Percentiles rank a stretch among this genome's conserved stretches.
Conservation (phyloP, 2,329 filamentous ascomycete genomes). For the Cyanodermella asteris region DNA sequence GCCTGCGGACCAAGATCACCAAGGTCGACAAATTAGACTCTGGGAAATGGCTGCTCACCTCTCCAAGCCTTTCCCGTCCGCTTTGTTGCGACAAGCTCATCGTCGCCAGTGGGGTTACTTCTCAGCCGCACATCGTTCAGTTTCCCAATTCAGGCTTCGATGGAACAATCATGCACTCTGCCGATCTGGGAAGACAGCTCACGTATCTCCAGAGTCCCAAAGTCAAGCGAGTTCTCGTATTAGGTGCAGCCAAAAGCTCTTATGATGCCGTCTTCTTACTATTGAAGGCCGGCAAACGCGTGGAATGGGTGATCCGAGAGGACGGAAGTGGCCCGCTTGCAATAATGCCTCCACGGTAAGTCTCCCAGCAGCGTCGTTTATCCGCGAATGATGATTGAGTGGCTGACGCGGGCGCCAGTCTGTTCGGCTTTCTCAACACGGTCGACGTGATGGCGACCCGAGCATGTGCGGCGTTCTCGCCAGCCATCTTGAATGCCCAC, state of each 20-base stretch:
- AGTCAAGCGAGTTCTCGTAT: constrained; percentile 10
- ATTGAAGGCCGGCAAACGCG: constrained; percentile 12
- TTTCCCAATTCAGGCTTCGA: constrained; percentile 8
- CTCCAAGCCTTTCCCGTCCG: neutral
- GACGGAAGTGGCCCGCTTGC: constrained; percentile 13
- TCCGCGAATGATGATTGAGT: constrained; percentile 1
- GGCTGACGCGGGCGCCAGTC: constrained; percentile 1
- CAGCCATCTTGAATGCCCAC: constrained; percentile 13
- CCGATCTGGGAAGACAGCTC: constrained; percentile 8
- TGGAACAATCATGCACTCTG: constrained; percentile 12
- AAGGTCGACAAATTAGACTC: constrained; percentile 5
- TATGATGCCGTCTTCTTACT: constrained; percentile 16
- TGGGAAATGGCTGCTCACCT: constrained; percentile 1
- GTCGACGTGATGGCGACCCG: constrained; percentile 12
- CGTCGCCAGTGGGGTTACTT: constrained; percentile 14
- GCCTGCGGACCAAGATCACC: constrained; percentile 10
- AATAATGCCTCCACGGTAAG: constrained; percentile 12
- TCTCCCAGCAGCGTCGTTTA: constrained; percentile 3
- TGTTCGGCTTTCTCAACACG: constrained; percentile 8
- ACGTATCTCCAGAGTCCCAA: constrained; percentile 1
- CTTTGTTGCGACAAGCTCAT: constrained; percentile 11
- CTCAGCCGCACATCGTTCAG: constrained; percentile 9
- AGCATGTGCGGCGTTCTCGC: constrained; percentile 10
- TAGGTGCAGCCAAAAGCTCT: constrained; percentile 15
- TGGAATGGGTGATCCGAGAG: constrained; percentile 15